phyloP scores from a whole-genome alignment of 2,329 filamentous ascomycete species.

The Chalaropsis thielavioides region DNA sequence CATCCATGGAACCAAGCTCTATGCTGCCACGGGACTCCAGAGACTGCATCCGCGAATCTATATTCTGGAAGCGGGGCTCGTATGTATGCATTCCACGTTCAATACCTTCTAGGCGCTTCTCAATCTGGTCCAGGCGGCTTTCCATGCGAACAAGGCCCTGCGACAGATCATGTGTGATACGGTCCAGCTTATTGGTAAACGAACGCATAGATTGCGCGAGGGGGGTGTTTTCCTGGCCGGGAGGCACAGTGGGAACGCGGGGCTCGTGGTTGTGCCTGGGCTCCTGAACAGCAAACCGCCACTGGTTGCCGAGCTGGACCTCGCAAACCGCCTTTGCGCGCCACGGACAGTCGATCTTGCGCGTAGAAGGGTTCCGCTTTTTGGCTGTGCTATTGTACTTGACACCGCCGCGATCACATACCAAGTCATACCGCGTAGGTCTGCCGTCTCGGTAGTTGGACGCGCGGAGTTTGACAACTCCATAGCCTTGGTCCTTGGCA shows the following conservation, averaged over 20 bases:
- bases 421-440: constrained; percentile 47
- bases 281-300: constrained; percentile 49
- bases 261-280: constrained; percentile 48
- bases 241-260: constrained; percentile 37
- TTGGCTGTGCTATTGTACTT: constrained; percentile 52
- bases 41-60: constrained; percentile 30
- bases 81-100: constrained; percentile 32
- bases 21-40: constrained; percentile 25
- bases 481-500: constrained; percentile 48
- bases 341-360: constrained; percentile 50
- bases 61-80: constrained; percentile 32
- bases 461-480: constrained; percentile 46
- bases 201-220: constrained; percentile 43
- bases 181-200: constrained; percentile 45
- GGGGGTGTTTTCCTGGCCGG: constrained; percentile 43
- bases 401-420: constrained; percentile 48
- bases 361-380: constrained; percentile 48
- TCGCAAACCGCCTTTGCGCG: constrained; percentile 50
- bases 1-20: constrained; percentile 30
- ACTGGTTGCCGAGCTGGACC: constrained; percentile 47
- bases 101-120: constrained; percentile 41
- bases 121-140: constrained; percentile 35
- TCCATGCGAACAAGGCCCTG: constrained; percentile 39
- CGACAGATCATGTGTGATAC: constrained; percentile 40
- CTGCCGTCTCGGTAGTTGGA: constrained; percentile 51